These are phyloP conservation scores for Euphorbia peplus DNA, from an alignment of 345 rosid species.

Conservation along the genomic window DNA sequence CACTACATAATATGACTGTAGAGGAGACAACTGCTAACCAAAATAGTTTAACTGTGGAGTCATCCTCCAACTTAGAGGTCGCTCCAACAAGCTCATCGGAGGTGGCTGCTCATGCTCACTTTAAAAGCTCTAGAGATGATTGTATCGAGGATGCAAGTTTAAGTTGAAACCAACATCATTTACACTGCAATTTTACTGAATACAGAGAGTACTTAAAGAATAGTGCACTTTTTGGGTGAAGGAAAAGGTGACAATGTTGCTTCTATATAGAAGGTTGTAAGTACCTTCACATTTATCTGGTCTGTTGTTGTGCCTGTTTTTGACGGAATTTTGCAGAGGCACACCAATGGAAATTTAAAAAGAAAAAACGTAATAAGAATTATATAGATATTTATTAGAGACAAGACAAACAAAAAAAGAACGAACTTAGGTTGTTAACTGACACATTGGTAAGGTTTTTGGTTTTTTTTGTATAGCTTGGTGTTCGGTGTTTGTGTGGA, in stretches of 20 bases:
- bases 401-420: slow-evolving; percentile 10
- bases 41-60: slow-evolving; percentile 3
- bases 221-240: slow-evolving; percentile 3
- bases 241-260: slow-evolving; percentile 2
- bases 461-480: slow-evolving; percentile 38
- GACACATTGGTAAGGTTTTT: slow-evolving; percentile 17
- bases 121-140: slow-evolving; percentile 16
- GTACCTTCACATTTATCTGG: slow-evolving; percentile 7
- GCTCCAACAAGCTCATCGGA: slow-evolving; percentile 9
- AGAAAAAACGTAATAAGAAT: slow-evolving; percentile 20
- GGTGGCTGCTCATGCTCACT: background rate
- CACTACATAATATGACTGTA: slow-evolving; percentile 37
- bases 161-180: slow-evolving; percentile 10
- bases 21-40: slow-evolving; percentile 27
- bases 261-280: slow-evolving; percentile 12
- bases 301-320: slow-evolving; percentile 21
- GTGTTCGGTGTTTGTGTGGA: slow-evolving; percentile 28
- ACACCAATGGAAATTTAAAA: slow-evolving; percentile 10
- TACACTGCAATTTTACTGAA: background rate
- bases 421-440: slow-evolving; percentile 17
- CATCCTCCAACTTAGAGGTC: slow-evolving; percentile 7
- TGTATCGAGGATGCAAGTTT: slow-evolving; percentile 9
- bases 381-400: slow-evolving; percentile 19
- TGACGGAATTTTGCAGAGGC: slow-evolving; percentile 29
- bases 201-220: slow-evolving; percentile 5